These are phyloP conservation scores for Colletotrichum melonis DNA, from an alignment of 2,329 filamentous ascomycete species.

Conservation along the genomic window DNA sequence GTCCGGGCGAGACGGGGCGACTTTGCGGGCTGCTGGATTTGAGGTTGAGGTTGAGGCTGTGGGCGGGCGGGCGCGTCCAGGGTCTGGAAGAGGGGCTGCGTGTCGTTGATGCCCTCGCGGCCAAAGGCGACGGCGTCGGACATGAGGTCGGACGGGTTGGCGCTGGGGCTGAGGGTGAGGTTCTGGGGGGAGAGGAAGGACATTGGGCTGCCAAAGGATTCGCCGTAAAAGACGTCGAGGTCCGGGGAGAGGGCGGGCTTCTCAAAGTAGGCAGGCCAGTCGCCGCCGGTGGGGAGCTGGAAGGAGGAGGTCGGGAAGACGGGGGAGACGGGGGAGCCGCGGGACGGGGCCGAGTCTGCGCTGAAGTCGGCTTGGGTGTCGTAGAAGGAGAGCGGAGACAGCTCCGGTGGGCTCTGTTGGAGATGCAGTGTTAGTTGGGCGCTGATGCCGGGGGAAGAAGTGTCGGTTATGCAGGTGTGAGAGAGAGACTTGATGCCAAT, in stretches of 20 bases:
- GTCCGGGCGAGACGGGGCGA: slow-evolving; percentile 10
- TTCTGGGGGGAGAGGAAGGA: slow-evolving; percentile 41
- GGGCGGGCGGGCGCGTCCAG: slow-evolving; percentile 13
- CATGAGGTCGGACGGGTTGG: slow-evolving; percentile 48
- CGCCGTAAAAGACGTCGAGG: slow-evolving; percentile 45
- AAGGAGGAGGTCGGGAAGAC: slow-evolving; percentile 44
- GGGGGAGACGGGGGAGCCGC: slow-evolving; percentile 44
- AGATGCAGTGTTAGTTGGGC: slow-evolving; percentile 13
- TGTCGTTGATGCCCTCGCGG: slow-evolving; percentile 40
- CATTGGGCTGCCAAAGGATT: slow-evolving; percentile 44
- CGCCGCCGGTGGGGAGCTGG: slow-evolving; percentile 39
- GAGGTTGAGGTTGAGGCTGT: slow-evolving; percentile 1
- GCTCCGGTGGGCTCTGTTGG: slow-evolving; percentile 30
- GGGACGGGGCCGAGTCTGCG: slow-evolving; percentile 49
- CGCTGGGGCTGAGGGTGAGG: slow-evolving; percentile 45
- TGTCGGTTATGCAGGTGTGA: background rate
- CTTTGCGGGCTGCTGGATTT: background rate
- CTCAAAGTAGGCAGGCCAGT: slow-evolving; percentile 45
- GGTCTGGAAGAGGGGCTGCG: slow-evolving; percentile 41
- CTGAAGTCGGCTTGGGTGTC: slow-evolving; percentile 44
- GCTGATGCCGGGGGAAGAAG: no score
- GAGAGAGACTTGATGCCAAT: background rate
- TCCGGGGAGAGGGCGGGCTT: slow-evolving; percentile 43
- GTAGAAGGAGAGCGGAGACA: slow-evolving; percentile 38
- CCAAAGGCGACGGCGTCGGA: slow-evolving; percentile 39